Percentiles rank a stretch among this genome's conserved stretches.
These are phyloP conservation scores for Iberis pinnata DNA, from an alignment of 345 rosid species.

Conservation along the genomic window DNA sequence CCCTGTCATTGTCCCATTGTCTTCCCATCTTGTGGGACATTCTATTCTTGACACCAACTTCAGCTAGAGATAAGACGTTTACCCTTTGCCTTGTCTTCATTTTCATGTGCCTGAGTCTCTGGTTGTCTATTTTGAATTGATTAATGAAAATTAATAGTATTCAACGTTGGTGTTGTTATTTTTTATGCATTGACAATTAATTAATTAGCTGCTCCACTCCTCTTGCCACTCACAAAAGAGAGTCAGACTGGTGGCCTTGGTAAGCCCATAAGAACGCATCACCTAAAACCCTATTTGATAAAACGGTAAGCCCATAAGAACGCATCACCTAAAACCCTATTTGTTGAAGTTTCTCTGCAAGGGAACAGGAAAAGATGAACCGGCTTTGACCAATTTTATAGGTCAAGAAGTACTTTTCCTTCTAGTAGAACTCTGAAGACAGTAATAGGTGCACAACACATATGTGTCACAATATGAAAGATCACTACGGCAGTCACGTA, in stretches of 20 bases:
- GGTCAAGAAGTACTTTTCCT: conserved; percentile 24
- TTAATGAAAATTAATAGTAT: too few relatives aligned
- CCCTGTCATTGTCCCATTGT: conserved; percentile 56
- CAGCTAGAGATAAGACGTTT: conserved; percentile 31
- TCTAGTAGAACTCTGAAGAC: conserved; percentile 43
- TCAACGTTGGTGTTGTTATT: too few relatives aligned
- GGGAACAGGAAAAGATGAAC: too few relatives aligned
- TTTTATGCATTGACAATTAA: too few relatives aligned
- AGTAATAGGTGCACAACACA: conserved; percentile 75
- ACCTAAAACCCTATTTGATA: conserved; percentile 52
- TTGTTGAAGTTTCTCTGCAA: too few relatives aligned
- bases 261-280: conserved; percentile 68
- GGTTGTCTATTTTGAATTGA: conserved; percentile 22
- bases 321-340: conserved; percentile 66
- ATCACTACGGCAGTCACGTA: conserved; percentile 42
- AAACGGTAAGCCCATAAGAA: conserved; percentile 64
- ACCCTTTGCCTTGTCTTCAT: conserved; percentile 30
- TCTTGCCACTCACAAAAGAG: conserved; percentile 70
- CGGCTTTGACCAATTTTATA: conserved; percentile 26
- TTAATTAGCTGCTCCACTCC: conserved; percentile 42
- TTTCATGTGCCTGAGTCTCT: conserved; percentile 8
- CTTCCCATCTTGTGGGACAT: conserved; percentile 48
- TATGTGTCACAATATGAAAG: conserved; percentile 64
- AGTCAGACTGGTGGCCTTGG: conserved; percentile 65
- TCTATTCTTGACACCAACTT: conserved; percentile 48